Percentiles rank a stretch among this genome's conserved stretches.
Evolutionary conservation across 75 land plant genomes (phyloP).

Genomic region (Picea sitchensis): DNA sequence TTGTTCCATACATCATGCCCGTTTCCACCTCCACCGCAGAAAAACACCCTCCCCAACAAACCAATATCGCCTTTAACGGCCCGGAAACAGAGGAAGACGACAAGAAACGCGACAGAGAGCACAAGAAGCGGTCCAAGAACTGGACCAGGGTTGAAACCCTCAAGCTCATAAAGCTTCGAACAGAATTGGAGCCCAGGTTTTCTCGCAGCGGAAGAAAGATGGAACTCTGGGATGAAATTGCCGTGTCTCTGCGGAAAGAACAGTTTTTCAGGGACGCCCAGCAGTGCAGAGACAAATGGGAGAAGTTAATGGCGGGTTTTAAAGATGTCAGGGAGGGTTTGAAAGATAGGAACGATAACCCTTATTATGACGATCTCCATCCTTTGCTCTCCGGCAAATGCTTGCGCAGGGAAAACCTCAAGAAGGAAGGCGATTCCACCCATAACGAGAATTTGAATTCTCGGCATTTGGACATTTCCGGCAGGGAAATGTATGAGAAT

Average conservation of each 20-base stretch:
- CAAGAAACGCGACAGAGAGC: conserved; percentile 33
- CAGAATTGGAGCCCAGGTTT: conserved; percentile 36
- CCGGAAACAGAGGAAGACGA: conserved; percentile 26
- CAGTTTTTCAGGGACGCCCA: conserved; percentile 43
- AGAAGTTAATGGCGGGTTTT: conserved; percentile 54
- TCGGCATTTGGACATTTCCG: neutral
- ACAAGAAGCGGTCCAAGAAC: conserved; percentile 55
- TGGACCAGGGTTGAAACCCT: conserved; percentile 51
- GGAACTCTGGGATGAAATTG: conserved; percentile 55
- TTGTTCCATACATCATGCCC: neutral
- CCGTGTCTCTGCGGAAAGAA: conserved; percentile 28
- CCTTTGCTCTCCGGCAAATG: conserved; percentile 37
- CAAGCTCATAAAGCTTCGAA: conserved; percentile 39
- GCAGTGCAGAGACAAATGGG: conserved; percentile 60
- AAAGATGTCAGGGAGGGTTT: conserved; percentile 50
- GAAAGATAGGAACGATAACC: conserved; percentile 44
- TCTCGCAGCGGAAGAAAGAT: conserved; percentile 39
- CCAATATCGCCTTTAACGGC: neutral
- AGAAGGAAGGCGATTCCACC: neutral
- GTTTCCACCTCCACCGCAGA: neutral
- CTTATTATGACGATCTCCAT: conserved; percentile 48
- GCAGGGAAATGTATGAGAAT: neutral
- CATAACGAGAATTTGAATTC: conserved; percentile 5
- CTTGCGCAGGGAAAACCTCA: conserved; percentile 14
- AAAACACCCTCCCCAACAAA: neutral